A percentile compares a stretch with the other conserved stretches of the same genome.
Conservation (phyloP, 148 eudicot species). For the Rhododendron ovatum region DNA sequence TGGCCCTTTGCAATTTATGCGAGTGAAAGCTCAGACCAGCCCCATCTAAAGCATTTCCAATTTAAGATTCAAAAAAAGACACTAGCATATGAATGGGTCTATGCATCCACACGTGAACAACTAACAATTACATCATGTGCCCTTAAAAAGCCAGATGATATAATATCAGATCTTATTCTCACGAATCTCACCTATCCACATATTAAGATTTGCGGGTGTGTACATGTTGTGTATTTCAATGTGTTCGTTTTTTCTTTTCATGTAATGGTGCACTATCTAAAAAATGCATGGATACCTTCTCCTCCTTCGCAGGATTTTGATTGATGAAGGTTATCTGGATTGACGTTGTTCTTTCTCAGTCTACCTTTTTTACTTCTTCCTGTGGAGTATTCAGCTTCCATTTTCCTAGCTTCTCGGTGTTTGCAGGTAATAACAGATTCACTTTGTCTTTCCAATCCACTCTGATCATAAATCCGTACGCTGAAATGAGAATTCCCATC, state of each 20-base stretch:
- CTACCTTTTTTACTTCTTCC: slow-evolving; percentile 1
- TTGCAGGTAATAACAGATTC: not conserved
- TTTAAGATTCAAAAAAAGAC: not conserved
- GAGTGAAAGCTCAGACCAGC: not conserved
- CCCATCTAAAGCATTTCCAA: not conserved
- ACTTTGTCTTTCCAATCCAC: not conserved
- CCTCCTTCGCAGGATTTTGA: not conserved
- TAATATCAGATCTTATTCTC: not conserved
- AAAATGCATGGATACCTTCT: not conserved
- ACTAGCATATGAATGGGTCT: not conserved
- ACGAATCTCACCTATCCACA: not conserved
- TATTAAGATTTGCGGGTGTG: not conserved
- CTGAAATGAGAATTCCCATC: slow-evolving; percentile 15
- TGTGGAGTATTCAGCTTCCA: not conserved
- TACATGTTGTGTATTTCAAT: too few relatives aligned
- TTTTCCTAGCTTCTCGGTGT: not conserved
- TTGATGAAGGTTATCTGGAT: not conserved
- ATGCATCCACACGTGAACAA: not conserved
- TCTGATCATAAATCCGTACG: slow-evolving; percentile 13
- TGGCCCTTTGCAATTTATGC: not conserved
- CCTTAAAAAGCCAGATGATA: not conserved
- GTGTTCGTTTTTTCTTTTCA: not conserved
- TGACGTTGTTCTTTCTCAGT: not conserved
- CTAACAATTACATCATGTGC: not conserved
- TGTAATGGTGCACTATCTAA: not conserved